Conservation (phyloP, 805 yeast genomes). For the Lachancea waltii region DNA sequence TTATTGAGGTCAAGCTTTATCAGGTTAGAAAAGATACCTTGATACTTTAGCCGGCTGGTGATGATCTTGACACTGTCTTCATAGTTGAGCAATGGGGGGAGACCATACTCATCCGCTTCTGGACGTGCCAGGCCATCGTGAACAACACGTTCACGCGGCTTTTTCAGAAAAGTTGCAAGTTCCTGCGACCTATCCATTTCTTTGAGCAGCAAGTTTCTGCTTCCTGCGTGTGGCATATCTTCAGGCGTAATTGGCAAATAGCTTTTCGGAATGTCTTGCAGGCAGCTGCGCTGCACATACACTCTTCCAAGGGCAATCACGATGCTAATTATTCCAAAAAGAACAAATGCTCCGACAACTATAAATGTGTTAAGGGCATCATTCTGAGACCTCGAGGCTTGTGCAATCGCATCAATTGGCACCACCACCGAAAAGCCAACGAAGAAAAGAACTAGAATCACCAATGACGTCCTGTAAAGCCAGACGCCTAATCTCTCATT, state of each 20-base stretch:
- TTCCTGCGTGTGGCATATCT: conserved; percentile 45
- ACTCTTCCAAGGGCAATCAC: conserved; percentile 54
- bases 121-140: conserved; percentile 52
- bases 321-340: conserved; percentile 46
- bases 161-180: conserved; percentile 34
- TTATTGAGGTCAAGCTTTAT: conserved; percentile 24
- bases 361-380: conserved; percentile 78
- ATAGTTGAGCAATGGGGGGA: conserved; percentile 37
- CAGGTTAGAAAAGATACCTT: conserved; percentile 36
- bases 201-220: conserved; percentile 35
- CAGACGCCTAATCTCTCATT: conserved; percentile 3
- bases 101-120: conserved; percentile 25
- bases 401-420: conserved; percentile 72
- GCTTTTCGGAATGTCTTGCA: conserved; percentile 72
- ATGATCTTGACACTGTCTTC: conserved; percentile 56
- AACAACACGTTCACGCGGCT: conserved; percentile 38
- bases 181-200: conserved; percentile 40
- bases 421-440: conserved; percentile 62
- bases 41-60: conserved; percentile 51
- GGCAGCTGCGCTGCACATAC: conserved; percentile 46
- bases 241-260: conserved; percentile 63
- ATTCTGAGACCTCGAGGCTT: conserved; percentile 45
- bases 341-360: conserved; percentile 63
- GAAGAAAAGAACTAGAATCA: conserved; percentile 35
- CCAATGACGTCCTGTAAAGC: conserved; percentile 13